Evolutionary conservation across 1,139 yeast genomes (phyloP).

Genomic region (Scheffersomyces illinoinensis): DNA sequence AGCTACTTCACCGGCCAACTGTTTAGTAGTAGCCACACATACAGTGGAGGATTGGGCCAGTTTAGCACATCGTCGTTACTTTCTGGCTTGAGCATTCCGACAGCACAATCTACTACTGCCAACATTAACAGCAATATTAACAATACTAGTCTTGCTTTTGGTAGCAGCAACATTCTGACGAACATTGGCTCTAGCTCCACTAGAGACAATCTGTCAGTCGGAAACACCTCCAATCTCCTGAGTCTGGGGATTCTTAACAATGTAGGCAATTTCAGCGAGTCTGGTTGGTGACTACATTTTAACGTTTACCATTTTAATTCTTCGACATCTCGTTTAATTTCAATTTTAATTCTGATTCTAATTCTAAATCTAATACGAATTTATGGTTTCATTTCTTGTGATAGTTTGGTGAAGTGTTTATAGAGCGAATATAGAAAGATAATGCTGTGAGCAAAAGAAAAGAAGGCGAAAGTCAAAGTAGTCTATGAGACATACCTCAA

Average conservation of each 20-base stretch:
- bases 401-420: not conserved
- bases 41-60: constrained; percentile 1
- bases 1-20: not conserved
- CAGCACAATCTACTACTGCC: not conserved
- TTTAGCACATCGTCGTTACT: constrained; percentile 7
- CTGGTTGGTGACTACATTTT: constrained; percentile 7
- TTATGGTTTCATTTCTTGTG: not conserved
- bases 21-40: not conserved
- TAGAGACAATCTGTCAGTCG: not conserved
- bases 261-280: constrained; percentile 8
- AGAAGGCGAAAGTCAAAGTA: not conserved
- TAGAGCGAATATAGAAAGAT: not conserved
- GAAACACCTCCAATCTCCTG: not conserved
- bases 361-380: not conserved
- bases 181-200: not conserved
- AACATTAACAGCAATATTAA: not conserved
- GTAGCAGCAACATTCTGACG: not conserved
- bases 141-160: not conserved
- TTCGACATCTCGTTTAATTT: not conserved
- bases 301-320: not conserved
- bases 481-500: not conserved
- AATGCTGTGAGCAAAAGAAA: not conserved
- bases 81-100: constrained; percentile 6
- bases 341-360: not conserved
- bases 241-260: constrained; percentile 6